Percentiles rank a stretch among this genome's conserved stretches.
Evolutionary conservation across 768 basidiomycete species (phyloP).

Genomic region (Russula sp.): DNA sequence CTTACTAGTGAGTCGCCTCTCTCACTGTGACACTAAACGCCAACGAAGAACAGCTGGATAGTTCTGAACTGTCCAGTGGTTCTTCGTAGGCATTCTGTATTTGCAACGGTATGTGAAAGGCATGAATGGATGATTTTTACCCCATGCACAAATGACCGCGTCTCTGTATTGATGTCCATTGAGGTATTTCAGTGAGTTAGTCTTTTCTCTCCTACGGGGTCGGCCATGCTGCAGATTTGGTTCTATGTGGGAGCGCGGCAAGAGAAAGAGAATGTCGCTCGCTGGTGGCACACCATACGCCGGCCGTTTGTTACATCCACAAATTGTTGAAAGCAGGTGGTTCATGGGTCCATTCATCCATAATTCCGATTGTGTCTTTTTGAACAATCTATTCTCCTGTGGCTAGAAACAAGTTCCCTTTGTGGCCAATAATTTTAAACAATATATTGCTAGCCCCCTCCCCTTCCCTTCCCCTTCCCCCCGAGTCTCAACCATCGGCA

Average conservation of each 20-base stretch:
- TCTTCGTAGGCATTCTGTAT: too few relatives aligned
- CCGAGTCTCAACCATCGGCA: background rate
- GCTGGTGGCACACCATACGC: background rate
- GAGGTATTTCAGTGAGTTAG: background rate
- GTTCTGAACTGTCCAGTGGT: too few relatives aligned
- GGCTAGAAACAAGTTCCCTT: background rate
- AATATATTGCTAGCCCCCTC: background rate
- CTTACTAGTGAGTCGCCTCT: background rate
- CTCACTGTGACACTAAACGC: background rate
- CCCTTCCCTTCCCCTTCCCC: background rate
- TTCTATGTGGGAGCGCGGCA: background rate
- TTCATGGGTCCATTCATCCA: background rate
- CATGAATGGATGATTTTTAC: too few relatives aligned
- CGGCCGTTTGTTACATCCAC: background rate
- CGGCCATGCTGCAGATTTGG: background rate
- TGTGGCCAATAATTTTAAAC: constrained; percentile 12
- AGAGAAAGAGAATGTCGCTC: background rate
- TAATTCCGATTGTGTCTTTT: background rate
- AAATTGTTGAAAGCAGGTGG: background rate
- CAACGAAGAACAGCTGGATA: background rate
- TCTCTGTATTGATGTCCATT: too few relatives aligned
- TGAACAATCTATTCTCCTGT: background rate
- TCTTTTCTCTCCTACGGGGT: background rate
- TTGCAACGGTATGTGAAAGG: background rate
- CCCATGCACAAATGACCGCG: background rate